These are phyloP conservation scores for Boletus bicolor DNA, from an alignment of 768 basidiomycete species.

Conservation along the genomic window DNA sequence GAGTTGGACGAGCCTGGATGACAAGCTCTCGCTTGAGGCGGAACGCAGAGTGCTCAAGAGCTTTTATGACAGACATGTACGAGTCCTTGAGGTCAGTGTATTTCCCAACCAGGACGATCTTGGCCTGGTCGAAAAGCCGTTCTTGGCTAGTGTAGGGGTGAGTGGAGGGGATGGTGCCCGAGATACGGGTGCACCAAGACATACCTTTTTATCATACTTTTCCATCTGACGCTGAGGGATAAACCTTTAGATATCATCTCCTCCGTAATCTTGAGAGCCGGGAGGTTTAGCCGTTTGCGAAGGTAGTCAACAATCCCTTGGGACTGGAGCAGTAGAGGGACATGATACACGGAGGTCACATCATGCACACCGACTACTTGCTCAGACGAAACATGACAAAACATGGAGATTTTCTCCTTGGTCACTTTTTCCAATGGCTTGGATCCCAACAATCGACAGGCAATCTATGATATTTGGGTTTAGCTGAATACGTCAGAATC, in stretches of 20 bases:
- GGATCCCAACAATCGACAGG: slow-evolving; percentile 81
- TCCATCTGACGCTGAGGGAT: slow-evolving; percentile 75
- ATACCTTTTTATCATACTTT: slow-evolving; percentile 75
- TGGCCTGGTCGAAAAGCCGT: slow-evolving; percentile 83
- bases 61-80: slow-evolving; percentile 97
- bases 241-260: slow-evolving; percentile 60
- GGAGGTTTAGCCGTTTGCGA: slow-evolving; percentile 74
- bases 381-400: slow-evolving; percentile 89
- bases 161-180: not conserved
- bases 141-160: slow-evolving; percentile 65
- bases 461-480: slow-evolving; percentile 56
- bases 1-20: slow-evolving; percentile 58
- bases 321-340: slow-evolving; percentile 85
- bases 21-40: slow-evolving; percentile 81
- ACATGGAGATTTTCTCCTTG: slow-evolving; percentile 97
- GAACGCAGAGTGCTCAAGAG: slow-evolving; percentile 95
- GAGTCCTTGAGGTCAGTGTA: slow-evolving; percentile 97
- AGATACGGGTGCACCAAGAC: slow-evolving; percentile 18
- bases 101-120: slow-evolving; percentile 92
- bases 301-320: slow-evolving; percentile 92
- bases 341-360: slow-evolving; percentile 95
- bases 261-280: slow-evolving; percentile 48
- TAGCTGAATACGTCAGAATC: not conserved
- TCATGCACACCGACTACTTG: slow-evolving; percentile 96
- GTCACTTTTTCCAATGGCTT: slow-evolving; percentile 80